Evolutionary conservation across 129 eudicot genomes (phyloP).

Genomic region (Lactuca sativa): DNA sequence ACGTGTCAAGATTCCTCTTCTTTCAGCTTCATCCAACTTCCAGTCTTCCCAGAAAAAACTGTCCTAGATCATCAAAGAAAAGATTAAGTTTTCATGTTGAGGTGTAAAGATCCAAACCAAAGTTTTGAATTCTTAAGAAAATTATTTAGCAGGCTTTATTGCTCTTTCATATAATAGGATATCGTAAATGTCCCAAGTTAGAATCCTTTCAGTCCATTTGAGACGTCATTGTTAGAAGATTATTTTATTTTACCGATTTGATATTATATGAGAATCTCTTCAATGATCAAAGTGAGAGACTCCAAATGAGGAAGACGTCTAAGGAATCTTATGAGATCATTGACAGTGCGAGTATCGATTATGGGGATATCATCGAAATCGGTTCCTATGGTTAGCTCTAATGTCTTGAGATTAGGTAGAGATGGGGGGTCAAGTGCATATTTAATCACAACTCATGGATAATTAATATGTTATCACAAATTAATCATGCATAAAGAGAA

Average conservation of each 20-base stretch:
- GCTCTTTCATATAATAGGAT: no score
- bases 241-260: background rate
- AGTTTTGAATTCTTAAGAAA: background rate
- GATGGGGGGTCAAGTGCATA: background rate
- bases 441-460: background rate
- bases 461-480: background rate
- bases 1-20: background rate
- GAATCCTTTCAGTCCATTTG: no score
- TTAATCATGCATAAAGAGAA: background rate
- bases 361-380: background rate
- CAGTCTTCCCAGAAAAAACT: background rate
- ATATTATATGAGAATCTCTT: slow-evolving; percentile 6
- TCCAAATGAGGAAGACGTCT: slow-evolving; percentile 15
- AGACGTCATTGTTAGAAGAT: no score
- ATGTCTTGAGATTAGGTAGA: slow-evolving; percentile 25
- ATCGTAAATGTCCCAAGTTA: no score
- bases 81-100: background rate
- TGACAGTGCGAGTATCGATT: background rate
- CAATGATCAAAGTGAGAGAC: slow-evolving; percentile 17
- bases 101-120: background rate
- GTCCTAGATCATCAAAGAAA: slow-evolving; percentile 1
- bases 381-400: slow-evolving; percentile 7
- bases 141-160: no score
- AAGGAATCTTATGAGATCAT: slow-evolving; percentile 1
- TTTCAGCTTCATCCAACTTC: slow-evolving; percentile 15